phyloP scores from a whole-genome alignment of 768 basidiomycete genomes.

The Tylopilus plumbeoviolaceoides region DNA sequence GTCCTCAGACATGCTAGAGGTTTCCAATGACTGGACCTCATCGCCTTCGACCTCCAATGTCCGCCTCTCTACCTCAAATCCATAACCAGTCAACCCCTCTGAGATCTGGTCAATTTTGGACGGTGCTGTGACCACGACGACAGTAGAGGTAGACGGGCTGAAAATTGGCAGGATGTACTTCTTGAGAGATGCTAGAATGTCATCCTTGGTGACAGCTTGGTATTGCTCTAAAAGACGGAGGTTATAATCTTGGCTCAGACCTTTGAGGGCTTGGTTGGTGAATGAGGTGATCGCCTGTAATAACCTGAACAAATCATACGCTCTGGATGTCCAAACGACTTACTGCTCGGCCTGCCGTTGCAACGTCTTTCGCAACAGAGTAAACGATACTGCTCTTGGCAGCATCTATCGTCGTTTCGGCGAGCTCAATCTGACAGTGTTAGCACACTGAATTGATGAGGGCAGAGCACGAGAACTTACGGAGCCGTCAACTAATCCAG shows the following conservation, averaged over 20 bases:
- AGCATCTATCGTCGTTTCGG: conserved; percentile 78
- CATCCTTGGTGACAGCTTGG: conserved; percentile 73
- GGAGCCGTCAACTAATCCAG: conserved; percentile 75
- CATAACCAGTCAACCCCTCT: conserved; percentile 56
- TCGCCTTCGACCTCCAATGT: conserved; percentile 62
- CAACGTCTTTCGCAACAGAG: conserved; percentile 71
- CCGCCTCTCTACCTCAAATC: conserved; percentile 76
- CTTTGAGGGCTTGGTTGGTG: conserved; percentile 87
- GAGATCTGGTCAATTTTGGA: conserved; percentile 72
- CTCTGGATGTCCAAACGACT: conserved; percentile 24
- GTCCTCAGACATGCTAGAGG: conserved; percentile 30
- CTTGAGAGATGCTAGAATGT: conserved; percentile 65
- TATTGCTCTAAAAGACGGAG: conserved; percentile 74
- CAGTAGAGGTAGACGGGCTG: conserved; percentile 67
- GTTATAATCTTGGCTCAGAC: conserved; percentile 69
- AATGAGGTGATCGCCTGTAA: conserved; percentile 77
- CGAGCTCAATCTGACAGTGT: conserved; percentile 63
- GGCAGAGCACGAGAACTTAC: conserved; percentile 40
- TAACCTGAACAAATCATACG: conserved; percentile 7
- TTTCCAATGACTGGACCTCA: conserved; percentile 35
- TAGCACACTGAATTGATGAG: not conserved
- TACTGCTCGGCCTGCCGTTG: conserved; percentile 86
- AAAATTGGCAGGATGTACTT: conserved; percentile 86
- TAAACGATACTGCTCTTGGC: conserved; percentile 93
- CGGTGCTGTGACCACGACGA: conserved; percentile 79